These are phyloP conservation scores for Agapanthus africanus DNA, from an alignment of 106 monocot species.

Conservation along the genomic window DNA sequence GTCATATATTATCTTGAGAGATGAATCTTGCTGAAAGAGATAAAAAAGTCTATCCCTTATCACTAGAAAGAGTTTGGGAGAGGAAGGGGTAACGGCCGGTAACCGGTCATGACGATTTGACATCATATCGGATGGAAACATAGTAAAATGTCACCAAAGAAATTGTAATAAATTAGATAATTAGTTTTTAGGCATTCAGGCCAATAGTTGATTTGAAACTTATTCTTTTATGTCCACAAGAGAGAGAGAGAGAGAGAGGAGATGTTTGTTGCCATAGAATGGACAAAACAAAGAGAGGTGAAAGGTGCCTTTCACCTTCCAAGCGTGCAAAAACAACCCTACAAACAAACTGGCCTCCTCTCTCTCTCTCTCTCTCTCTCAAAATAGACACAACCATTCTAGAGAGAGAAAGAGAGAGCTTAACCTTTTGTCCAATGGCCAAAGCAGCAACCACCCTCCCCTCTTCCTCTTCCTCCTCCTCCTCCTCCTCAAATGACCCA, in stretches of 20 bases:
- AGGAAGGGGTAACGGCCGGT: no score
- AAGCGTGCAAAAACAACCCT: conserved; percentile 10
- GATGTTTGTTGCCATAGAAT: background rate
- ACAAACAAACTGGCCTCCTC: conserved; percentile 1
- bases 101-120: no score
- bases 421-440: background rate
- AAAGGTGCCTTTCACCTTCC: conserved; percentile 12
- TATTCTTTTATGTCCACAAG: conserved; percentile 1
- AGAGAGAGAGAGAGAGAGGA: background rate
- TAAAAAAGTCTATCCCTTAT: no score
- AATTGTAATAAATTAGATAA: no score
- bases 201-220: background rate
- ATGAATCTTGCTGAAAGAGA: no score
- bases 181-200: no score
- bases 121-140: no score
- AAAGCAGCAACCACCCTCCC: background rate
- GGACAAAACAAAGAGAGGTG: conserved; percentile 3
- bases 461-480: background rate
- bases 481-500: conserved; percentile 5
- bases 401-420: conserved; percentile 2
- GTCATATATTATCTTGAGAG: background rate
- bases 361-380: background rate
- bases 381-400: background rate
- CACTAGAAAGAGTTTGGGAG: no score
- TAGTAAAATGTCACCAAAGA: no score